Conservation (phyloP, 2,329 filamentous ascomycete species). For the Aspergillus bombycis region DNA sequence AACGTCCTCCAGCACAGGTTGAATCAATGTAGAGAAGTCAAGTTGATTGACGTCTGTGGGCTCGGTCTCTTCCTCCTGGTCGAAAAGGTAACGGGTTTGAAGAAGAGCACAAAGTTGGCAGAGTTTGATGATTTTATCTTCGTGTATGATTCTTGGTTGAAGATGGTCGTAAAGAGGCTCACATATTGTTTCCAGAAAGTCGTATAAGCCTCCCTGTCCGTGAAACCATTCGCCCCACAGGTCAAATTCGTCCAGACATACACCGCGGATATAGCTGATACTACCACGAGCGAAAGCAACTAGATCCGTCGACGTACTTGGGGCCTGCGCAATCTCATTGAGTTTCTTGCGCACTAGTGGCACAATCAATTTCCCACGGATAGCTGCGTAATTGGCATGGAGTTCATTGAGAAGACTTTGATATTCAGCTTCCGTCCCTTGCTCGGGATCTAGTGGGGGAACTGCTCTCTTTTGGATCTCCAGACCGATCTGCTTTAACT, state of each 20-base stretch:
- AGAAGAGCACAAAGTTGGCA: constrained; percentile 69
- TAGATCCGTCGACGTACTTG: constrained; percentile 65
- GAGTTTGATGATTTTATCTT: constrained; percentile 66
- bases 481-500: constrained; percentile 66
- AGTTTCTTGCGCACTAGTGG: constrained; percentile 66
- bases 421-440: constrained; percentile 64
- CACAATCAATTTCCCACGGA: constrained; percentile 60
- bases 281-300: constrained; percentile 66
- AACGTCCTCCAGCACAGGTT: constrained; percentile 68
- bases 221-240: constrained; percentile 70
- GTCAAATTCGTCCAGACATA: constrained; percentile 69
- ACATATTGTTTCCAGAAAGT: constrained; percentile 68
- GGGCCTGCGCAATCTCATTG: constrained; percentile 57
- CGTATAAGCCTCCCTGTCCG: constrained; percentile 63
- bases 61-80: constrained; percentile 58
- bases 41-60: constrained; percentile 56
- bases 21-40: constrained; percentile 65
- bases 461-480: constrained; percentile 70
- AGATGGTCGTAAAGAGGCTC: constrained; percentile 70
- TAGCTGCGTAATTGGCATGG: constrained; percentile 65
- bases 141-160: constrained; percentile 66
- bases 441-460: constrained; percentile 61
- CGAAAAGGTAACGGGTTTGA: constrained; percentile 67
- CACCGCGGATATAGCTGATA: constrained; percentile 66
- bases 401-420: constrained; percentile 68